Evolutionary conservation across 441 rosid genomes (phyloP).

Genomic region (Jatropha multifida): DNA sequence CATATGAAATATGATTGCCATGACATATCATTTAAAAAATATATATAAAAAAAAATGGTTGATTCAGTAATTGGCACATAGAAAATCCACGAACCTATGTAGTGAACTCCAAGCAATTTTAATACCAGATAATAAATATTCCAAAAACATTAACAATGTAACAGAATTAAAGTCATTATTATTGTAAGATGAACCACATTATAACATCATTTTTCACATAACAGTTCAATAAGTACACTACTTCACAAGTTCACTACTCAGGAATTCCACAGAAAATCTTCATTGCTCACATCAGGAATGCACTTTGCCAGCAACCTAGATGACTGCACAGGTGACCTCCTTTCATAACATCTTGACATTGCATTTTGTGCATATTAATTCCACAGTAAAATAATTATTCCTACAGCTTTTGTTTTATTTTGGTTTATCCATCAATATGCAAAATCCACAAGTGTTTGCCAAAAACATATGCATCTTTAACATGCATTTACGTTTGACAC

Average conservation of each 20-base stretch:
- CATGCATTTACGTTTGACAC: neutral
- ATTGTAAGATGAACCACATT: neutral
- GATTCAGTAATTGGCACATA: neutral
- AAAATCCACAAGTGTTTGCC: neutral
- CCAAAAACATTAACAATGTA: neutral
- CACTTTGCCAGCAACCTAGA: neutral
- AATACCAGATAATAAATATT: neutral
- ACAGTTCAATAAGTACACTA: neutral
- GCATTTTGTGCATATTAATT: neutral
- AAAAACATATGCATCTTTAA: neutral
- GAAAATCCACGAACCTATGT: neutral
- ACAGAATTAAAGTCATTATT: neutral
- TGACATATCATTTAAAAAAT: neutral
- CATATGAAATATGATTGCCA: neutral
- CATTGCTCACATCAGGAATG: neutral
- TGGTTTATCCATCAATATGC: neutral
- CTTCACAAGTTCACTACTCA: neutral
- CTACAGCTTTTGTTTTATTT: neutral
- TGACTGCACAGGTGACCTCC: neutral
- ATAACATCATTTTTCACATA: neutral
- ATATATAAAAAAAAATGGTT: neutral
- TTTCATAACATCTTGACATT: neutral
- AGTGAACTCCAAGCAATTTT: neutral
- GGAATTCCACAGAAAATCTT: neutral
- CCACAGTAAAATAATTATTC: neutral